phyloP scores from a whole-genome alignment of 441 rosid genomes.

The Euphorbia corollata region DNA sequence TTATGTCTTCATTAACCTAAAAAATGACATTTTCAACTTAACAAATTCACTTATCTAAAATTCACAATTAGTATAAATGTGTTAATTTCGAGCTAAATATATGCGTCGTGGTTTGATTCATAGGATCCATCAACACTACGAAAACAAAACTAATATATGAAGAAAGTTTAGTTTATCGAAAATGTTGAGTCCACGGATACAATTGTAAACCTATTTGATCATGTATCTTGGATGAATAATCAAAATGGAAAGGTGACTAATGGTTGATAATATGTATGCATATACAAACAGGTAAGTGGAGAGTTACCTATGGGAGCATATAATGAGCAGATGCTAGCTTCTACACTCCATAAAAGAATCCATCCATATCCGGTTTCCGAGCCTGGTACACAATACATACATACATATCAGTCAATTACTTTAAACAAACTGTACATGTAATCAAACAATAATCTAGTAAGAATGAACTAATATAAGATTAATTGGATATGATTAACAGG shows the following conservation, averaged over 20 bases:
- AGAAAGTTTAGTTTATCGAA: no score
- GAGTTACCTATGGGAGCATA: constrained; percentile 66
- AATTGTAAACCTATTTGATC: background rate
- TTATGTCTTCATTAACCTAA: no score
- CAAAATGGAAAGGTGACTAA: background rate
- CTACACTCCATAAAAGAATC: constrained; percentile 71
- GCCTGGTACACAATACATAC: constrained; percentile 37
- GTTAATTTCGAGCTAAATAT: no score
- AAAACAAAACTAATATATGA: no score
- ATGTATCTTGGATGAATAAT: no score
- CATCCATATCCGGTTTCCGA: constrained; percentile 82
- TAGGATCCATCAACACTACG: background rate
- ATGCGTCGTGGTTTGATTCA: background rate
- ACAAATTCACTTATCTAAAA: no score
- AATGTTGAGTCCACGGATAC: no score
- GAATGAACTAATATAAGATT: background rate
- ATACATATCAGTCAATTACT: background rate
- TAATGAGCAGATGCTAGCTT: constrained; percentile 53
- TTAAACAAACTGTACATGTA: background rate
- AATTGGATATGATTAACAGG: constrained; percentile 30
- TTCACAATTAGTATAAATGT: no score
- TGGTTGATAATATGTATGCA: no score
- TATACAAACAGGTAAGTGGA: constrained; percentile 57
- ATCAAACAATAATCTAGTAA: background rate
- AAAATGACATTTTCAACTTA: no score